Percentiles rank a stretch among this genome's conserved stretches.
Evolutionary conservation across 176 grass and related monocot genomes (phyloP).

Genomic region (Rhynchospora breviuscula): DNA sequence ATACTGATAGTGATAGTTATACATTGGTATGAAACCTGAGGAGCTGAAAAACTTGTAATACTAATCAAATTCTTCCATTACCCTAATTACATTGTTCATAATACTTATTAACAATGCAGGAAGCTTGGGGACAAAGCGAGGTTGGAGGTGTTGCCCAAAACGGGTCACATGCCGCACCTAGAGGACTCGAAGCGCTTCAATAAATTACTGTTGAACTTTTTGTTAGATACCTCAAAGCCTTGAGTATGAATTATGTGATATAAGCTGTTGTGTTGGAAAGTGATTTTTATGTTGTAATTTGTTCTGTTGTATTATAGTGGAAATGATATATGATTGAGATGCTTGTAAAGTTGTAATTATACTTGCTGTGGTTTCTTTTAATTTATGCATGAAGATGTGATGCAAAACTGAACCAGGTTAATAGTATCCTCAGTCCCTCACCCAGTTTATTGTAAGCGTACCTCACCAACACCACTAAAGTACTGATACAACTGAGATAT

Average conservation of each 20-base stretch:
- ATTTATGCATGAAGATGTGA: not conserved
- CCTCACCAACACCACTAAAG: not conserved
- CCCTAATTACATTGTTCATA: not conserved
- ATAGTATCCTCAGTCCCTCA: not conserved
- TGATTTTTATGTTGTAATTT: not conserved
- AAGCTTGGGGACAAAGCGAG: slow-evolving; percentile 56
- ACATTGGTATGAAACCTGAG: not conserved
- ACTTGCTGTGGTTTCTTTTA: not conserved
- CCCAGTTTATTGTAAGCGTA: no score
- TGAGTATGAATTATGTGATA: not conserved
- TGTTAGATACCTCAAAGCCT: slow-evolving; percentile 24
- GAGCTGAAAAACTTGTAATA: not conserved
- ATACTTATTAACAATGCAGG: slow-evolving; percentile 25
- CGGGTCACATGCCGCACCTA: slow-evolving; percentile 57
- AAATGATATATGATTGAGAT: not conserved
- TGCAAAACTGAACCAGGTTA: not conserved
- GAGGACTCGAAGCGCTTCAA: slow-evolving; percentile 64
- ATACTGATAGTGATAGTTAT: not conserved
- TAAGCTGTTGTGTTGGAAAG: not conserved
- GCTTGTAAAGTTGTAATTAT: not conserved
- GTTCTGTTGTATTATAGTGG: not conserved
- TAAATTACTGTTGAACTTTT: slow-evolving; percentile 38
- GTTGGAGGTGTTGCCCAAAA: slow-evolving; percentile 56
- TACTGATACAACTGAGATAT: not conserved
- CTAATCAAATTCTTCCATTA: not conserved